Percentiles rank a stretch among this genome's conserved stretches.
These are phyloP conservation scores for Saccharomycopsis amapae DNA, from an alignment of 805 yeast genomes.

Conservation along the genomic window DNA sequence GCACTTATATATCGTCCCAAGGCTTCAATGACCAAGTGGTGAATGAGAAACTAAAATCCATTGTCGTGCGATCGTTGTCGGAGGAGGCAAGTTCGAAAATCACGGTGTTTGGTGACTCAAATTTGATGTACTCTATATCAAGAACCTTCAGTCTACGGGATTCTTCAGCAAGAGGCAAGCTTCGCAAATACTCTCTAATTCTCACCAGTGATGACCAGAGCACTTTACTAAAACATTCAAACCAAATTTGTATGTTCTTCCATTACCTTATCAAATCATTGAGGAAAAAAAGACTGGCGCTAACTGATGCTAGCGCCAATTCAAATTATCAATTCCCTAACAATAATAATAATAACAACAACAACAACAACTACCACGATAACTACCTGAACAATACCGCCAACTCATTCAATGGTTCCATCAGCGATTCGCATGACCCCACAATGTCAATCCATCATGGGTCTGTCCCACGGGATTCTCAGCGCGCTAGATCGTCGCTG, in stretches of 20 bases:
- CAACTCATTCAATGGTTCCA: neutral
- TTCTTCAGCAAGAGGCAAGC: constrained; percentile 17
- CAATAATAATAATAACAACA: too few species aligned
- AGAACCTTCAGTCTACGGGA: constrained; percentile 15
- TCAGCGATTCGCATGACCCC: neutral
- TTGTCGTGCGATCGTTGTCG: constrained; percentile 14
- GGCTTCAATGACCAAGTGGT: constrained; percentile 4
- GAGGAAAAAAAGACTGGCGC: too few species aligned
- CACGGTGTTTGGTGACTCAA: constrained; percentile 19
- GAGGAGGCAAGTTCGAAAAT: constrained; percentile 20
- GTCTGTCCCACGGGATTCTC: neutral
- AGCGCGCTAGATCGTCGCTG: neutral
- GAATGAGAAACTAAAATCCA: constrained; percentile 10
- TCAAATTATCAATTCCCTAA: too few species aligned
- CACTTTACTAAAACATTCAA: constrained; percentile 6
- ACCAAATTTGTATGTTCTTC: constrained; percentile 13
- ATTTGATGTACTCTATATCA: constrained; percentile 16
- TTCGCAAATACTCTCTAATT: constrained; percentile 16
- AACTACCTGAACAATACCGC: neutral
- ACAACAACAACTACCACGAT: constrained; percentile 1
- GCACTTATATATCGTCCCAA: constrained; percentile 1
- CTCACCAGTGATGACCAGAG: constrained; percentile 18
- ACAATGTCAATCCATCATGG: neutral
- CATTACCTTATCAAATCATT: constrained; percentile 14
- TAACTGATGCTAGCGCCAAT: too few species aligned